Conservation (phyloP, 2,329 filamentous ascomycete genomes). For the Lasiodiplodia citricola region DNA sequence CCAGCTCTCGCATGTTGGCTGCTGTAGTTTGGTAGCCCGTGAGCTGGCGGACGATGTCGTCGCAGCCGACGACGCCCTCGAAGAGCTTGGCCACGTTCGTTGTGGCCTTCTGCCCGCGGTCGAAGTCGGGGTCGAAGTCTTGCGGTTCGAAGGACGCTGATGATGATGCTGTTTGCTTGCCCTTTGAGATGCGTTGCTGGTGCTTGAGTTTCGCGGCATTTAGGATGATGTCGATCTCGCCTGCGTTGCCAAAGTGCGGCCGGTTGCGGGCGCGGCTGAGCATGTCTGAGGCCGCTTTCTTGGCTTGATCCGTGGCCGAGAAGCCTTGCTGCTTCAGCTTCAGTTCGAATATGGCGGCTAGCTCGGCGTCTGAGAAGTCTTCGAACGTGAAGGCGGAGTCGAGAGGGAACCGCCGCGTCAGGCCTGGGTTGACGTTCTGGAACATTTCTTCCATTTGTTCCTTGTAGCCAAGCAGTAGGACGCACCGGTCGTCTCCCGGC, state of each 20-base stretch:
- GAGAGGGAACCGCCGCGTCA: conserved; percentile 69
- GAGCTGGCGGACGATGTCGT: conserved; percentile 59
- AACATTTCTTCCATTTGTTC: conserved; percentile 75
- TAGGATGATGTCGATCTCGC: conserved; percentile 74
- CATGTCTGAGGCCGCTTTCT: conserved; percentile 63
- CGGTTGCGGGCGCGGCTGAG: conserved; percentile 66
- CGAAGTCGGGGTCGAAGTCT: conserved; percentile 67
- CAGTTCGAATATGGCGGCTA: conserved; percentile 64
- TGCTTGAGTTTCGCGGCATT: conserved; percentile 60
- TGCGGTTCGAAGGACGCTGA: conserved; percentile 46
- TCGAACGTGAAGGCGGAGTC: conserved; percentile 70
- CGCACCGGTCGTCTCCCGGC: conserved; percentile 73
- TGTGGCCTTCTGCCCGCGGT: conserved; percentile 54
- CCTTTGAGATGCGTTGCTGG: conserved; percentile 47
- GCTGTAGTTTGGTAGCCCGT: conserved; percentile 61
- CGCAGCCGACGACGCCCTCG: conserved; percentile 63
- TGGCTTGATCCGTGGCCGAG: conserved; percentile 57
- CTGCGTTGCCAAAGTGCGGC: conserved; percentile 73
- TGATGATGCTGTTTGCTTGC: neutral
- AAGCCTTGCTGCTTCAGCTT: conserved; percentile 67
- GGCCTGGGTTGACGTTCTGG: conserved; percentile 73
- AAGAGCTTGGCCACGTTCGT: conserved; percentile 63
- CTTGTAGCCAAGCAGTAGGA: conserved; percentile 73
- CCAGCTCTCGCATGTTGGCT: conserved; percentile 56
- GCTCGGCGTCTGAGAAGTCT: conserved; percentile 66